phyloP scores from a whole-genome alignment of 768 basidiomycete species.

The Sporobolomyces pararoseus region DNA sequence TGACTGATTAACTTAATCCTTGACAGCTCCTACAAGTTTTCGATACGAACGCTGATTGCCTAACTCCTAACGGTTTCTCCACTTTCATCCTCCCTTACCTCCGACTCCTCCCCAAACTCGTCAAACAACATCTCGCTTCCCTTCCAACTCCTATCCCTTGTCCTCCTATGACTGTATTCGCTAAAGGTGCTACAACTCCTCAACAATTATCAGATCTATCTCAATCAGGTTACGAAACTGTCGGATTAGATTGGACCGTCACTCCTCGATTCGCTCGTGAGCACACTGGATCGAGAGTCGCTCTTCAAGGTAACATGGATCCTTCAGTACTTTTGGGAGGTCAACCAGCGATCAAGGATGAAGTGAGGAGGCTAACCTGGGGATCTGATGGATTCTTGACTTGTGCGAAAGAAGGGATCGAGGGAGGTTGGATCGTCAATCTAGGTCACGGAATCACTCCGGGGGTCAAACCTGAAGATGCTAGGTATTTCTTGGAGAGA shows the following conservation, averaged over 20 bases:
- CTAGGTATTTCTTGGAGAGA: constrained; percentile 55
- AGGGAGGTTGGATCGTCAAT: constrained; percentile 89
- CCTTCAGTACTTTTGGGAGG: constrained; percentile 83
- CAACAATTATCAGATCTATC: constrained; percentile 57
- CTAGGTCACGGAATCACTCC: constrained; percentile 97
- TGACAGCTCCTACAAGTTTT: constrained; percentile 87
- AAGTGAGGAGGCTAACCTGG: constrained; percentile 70
- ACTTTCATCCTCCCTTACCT: constrained; percentile 79
- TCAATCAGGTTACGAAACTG: constrained; percentile 71
- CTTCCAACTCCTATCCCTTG: constrained; percentile 54
- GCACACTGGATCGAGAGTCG: constrained; percentile 59
- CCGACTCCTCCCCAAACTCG: constrained; percentile 65
- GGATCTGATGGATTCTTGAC: constrained; percentile 62
- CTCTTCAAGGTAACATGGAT: constrained; percentile 90
- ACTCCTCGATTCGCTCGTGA: constrained; percentile 68
- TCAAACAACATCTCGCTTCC: constrained; percentile 59
- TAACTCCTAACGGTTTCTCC: constrained; percentile 80
- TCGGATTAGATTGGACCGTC: constrained; percentile 88
- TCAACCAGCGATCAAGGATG: constrained; percentile 73
- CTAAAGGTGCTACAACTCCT: constrained; percentile 84
- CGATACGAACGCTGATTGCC: constrained; percentile 91
- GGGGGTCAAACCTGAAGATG: constrained; percentile 86
- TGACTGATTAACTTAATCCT: neutral
- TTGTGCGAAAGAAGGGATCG: constrained; percentile 50
- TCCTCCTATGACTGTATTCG: constrained; percentile 84